Conservation (phyloP, 75 land plant genomes). For the Sequoia sempervirens region DNA sequence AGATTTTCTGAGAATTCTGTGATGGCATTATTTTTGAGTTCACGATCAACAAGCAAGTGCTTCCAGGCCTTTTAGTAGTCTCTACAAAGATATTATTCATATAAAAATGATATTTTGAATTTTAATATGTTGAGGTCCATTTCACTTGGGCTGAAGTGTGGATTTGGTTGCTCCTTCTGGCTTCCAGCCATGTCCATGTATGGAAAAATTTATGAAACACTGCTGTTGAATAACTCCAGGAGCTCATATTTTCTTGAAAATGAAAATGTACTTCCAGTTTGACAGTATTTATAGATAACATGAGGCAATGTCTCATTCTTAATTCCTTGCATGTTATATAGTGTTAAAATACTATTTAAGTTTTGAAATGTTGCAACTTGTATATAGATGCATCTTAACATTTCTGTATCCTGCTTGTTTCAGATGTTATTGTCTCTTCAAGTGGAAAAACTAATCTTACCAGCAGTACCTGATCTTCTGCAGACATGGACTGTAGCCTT, state of each 20-base stretch:
- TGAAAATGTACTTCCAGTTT: background rate
- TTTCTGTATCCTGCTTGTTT: background rate
- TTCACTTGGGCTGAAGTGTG: background rate
- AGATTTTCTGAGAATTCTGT: background rate
- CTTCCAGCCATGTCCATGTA: background rate
- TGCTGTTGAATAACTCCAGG: background rate
- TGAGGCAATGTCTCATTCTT: background rate
- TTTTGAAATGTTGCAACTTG: background rate
- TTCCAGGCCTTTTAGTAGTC: background rate
- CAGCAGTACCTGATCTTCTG: slow-evolving; percentile 72
- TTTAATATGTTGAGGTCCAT: background rate
- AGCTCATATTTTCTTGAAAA: background rate
- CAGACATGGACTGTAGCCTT: slow-evolving; percentile 71
- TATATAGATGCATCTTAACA: background rate
- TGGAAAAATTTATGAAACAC: background rate
- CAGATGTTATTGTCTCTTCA: slow-evolving; percentile 54
- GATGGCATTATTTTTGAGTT: background rate
- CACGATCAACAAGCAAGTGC: background rate
- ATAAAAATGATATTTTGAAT: background rate
- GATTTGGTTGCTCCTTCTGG: background rate
- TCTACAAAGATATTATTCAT: background rate
- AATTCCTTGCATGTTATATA: background rate
- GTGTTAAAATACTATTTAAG: background rate
- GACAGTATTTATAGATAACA: background rate
- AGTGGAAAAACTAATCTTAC: slow-evolving; percentile 65